phyloP scores from a whole-genome alignment of 164 flowering plant species.

The Houttuynia cordata region DNA sequence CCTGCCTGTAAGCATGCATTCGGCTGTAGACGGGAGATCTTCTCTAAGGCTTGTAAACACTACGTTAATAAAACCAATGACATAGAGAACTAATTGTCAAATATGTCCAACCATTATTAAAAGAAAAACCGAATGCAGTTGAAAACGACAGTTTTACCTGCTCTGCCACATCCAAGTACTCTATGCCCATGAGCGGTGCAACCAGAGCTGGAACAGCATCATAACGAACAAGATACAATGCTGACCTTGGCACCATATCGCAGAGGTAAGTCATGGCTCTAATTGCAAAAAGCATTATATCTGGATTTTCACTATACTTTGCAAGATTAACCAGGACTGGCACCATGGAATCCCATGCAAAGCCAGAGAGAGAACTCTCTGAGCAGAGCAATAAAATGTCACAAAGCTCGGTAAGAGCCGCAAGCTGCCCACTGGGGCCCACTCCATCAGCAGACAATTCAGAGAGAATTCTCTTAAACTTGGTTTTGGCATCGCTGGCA shows the following conservation, averaged over 20 bases:
- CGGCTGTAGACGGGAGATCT: slow-evolving; percentile 73
- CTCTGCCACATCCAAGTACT: slow-evolving; percentile 91
- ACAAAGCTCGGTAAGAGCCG: slow-evolving; percentile 67
- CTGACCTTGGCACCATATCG: slow-evolving; percentile 52
- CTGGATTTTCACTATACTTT: slow-evolving; percentile 46
- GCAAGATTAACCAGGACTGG: slow-evolving; percentile 56
- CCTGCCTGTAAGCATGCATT: slow-evolving; percentile 76
- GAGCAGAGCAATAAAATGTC: slow-evolving; percentile 58
- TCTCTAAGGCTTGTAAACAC: slow-evolving; percentile 93
- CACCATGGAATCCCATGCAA: slow-evolving; percentile 31
- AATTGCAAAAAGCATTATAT: slow-evolving; percentile 59
- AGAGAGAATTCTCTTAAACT: slow-evolving; percentile 30
- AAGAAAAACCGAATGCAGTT: not conserved
- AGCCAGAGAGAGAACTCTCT: slow-evolving; percentile 39
- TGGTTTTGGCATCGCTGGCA: slow-evolving; percentile 30
- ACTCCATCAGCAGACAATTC: slow-evolving; percentile 28
- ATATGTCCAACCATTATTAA: not conserved
- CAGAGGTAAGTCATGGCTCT: slow-evolving; percentile 82
- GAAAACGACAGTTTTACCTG: slow-evolving; percentile 33
- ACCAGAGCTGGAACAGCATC: slow-evolving; percentile 55
- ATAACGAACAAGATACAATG: slow-evolving; percentile 40
- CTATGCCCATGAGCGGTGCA: slow-evolving; percentile 55
- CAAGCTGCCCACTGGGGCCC: slow-evolving; percentile 32
- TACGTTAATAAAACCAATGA: slow-evolving; percentile 14
- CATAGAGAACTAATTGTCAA: not conserved